Percentiles rank a stretch among this genome's conserved stretches.
phyloP scores from a whole-genome alignment of 2,329 filamentous ascomycete species.

The Aspergillus aculeatinus region DNA sequence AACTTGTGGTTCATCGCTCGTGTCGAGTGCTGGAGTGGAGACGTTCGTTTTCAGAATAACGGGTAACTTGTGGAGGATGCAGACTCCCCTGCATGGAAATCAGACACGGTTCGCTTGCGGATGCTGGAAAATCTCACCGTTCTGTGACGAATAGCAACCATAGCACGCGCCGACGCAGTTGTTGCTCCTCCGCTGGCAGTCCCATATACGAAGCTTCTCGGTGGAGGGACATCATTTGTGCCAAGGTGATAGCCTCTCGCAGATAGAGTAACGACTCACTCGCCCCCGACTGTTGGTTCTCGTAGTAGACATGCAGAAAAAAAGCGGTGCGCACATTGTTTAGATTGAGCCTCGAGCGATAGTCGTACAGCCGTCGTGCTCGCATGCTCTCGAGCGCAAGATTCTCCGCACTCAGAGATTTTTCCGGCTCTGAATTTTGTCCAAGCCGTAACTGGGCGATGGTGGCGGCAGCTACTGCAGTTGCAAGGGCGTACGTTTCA shows the following conservation, averaged over 20 bases:
- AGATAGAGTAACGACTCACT: constrained; percentile 50
- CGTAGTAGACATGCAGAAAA: constrained; percentile 54
- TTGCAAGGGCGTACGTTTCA: constrained; percentile 44
- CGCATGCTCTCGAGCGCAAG: constrained; percentile 42
- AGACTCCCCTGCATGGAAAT: constrained; percentile 43
- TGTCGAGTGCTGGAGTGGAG: constrained; percentile 37
- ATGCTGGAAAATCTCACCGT: constrained; percentile 16
- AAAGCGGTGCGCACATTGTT: constrained; percentile 50
- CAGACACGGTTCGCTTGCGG: not conserved
- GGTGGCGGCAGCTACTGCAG: constrained; percentile 50
- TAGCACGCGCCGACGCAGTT: constrained; percentile 48
- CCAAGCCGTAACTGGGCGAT: constrained; percentile 51
- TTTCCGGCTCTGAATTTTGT: constrained; percentile 22
- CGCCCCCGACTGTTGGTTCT: constrained; percentile 50
- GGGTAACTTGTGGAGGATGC: constrained; percentile 52
- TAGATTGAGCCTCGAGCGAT: constrained; percentile 35
- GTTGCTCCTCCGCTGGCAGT: constrained; percentile 42
- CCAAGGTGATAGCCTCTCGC: constrained; percentile 53
- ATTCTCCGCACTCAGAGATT: constrained; percentile 31
- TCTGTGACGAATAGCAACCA: constrained; percentile 54
- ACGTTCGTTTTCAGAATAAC: constrained; percentile 46
- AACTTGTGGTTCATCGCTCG: constrained; percentile 46
- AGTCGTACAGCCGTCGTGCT: constrained; percentile 29
- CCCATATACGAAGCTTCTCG: constrained; percentile 43
- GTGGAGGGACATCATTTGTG: constrained; percentile 52